Base-by-base conservation (phyloP, 2,329 filamentous ascomycete genomes). In the Hypoxylon sp. region DNA sequence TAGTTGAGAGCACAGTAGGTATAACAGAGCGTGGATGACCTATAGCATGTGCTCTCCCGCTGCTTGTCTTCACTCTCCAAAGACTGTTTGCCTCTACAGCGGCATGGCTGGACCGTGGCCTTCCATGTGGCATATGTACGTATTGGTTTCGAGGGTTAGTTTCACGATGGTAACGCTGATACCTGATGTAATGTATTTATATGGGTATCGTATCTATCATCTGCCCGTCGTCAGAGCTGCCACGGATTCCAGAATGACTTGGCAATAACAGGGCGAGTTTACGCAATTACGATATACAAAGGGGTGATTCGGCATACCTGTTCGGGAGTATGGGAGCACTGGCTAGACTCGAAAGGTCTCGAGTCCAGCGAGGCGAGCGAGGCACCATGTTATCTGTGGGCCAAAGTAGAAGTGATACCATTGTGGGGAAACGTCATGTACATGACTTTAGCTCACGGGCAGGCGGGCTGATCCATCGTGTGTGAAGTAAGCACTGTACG, bases 291-390 rank as follows among this genome's bases (percentile, higher is more conserved):
- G 48, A 58, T 41, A 38, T 33, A 45, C 58, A 57, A 62, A 58
- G 49, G 55, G 58, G 58, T 62, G 58, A 51, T 55, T 62, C 61
- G 61, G 61, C 56, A 62, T 64, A 10, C 61, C 55, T 56, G n/a
- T 51, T 51, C 48, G 24, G 55, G 61, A 31, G 52, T 45, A 59
- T 46, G 42, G 58, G 29, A 52, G 20, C 40, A 62, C 51, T 29
- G 33, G 48, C 54, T 48, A 46, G 48, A 46, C 23, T 48, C 23
- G 37, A 13, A 29, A 38, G 9, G 46, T 35, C 26, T 37, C 55
- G 49, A 50, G 31, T 55, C 55, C 47, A 59, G 55, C 50, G 10
- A 49, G 49, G 58, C 33, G 58, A 59, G 55, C 50, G 10, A 49
- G 49, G 58, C 33, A 62, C 41, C 21, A 41, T 48, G 20, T 50